phyloP scores from a whole-genome alignment of 2,329 filamentous ascomycete species.

The Colletotrichum euphorbiae region DNA sequence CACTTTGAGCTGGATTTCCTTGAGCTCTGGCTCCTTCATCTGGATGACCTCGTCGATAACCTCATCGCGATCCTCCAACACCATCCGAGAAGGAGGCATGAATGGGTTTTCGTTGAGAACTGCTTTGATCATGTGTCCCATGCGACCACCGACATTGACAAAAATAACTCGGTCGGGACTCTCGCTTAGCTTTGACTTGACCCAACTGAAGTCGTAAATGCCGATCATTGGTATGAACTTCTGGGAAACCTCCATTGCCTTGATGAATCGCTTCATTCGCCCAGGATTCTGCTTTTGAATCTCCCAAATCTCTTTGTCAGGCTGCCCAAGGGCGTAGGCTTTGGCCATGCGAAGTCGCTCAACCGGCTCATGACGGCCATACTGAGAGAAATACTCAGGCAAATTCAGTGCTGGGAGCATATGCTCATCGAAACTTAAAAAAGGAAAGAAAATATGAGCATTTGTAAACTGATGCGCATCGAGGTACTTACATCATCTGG shows the following conservation, averaged over 20 bases:
- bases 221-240: constrained; percentile 43
- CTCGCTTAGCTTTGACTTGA: constrained; percentile 30
- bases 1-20: constrained; percentile 4
- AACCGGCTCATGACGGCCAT: constrained; percentile 47
- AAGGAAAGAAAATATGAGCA: no score
- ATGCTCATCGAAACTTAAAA: constrained; percentile 44
- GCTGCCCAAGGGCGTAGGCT: constrained; percentile 46
- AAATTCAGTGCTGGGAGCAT: constrained; percentile 42
- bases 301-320: constrained; percentile 49
- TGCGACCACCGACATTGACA: constrained; percentile 51
- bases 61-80: constrained; percentile 43
- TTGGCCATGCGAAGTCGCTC: constrained; percentile 44
- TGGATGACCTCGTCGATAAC: constrained; percentile 30
- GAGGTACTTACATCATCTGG: constrained; percentile 32
- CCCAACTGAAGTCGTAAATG: constrained; percentile 49
- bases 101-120: constrained; percentile 38
- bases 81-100: constrained; percentile 8
- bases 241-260: constrained; percentile 45
- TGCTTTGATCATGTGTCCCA: constrained; percentile 43
- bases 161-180: constrained; percentile 41
- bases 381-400: constrained; percentile 48
- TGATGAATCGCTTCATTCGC: constrained; percentile 45
- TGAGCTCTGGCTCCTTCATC: constrained; percentile 12
- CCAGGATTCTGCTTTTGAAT: constrained; percentile 44
- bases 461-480: no score